Evolutionary conservation across 2,329 filamentous ascomycete species (phyloP).

Genomic region (Pyrenophora tritici-repentis): DNA sequence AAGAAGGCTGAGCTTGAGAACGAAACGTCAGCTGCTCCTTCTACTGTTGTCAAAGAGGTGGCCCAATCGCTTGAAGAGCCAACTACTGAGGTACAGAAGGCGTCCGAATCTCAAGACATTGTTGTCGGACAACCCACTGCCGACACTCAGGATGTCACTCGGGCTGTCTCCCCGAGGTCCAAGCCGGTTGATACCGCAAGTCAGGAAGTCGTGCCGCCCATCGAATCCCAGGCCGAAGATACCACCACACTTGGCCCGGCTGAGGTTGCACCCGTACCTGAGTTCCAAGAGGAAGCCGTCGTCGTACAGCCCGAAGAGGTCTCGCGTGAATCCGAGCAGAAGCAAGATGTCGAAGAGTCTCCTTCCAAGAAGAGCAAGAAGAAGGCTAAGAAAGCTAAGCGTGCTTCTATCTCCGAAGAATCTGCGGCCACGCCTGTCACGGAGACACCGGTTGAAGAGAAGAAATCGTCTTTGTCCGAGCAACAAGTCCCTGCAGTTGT

Average conservation of each 20-base stretch:
- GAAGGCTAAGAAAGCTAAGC: constrained; percentile 28
- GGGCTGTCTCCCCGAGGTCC: constrained; percentile 3
- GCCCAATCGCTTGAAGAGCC: not conserved
- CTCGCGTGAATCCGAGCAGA: constrained; percentile 3
- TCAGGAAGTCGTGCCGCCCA: not conserved
- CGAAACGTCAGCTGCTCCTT: constrained; percentile 3
- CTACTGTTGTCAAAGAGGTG: constrained; percentile 11
- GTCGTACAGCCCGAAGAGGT: not conserved
- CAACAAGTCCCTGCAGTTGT: not conserved
- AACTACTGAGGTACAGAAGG: not conserved
- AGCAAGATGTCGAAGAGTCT: constrained; percentile 4
- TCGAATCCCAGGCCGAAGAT: not conserved
- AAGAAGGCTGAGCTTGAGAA: constrained; percentile 20
- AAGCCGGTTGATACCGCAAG: constrained; percentile 1
- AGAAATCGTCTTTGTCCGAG: not conserved
- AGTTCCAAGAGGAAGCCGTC: not conserved
- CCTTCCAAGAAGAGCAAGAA: constrained; percentile 29
- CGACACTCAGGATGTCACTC: not conserved
- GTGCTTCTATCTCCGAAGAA: constrained; percentile 15
- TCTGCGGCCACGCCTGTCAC: not conserved
- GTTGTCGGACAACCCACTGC: constrained; percentile 1
- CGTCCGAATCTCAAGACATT: not conserved
- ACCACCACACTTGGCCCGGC: not conserved
- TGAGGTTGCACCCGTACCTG: not conserved
- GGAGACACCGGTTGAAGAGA: constrained; percentile 1